phyloP scores from a whole-genome alignment of 768 basidiomycete species.

The Hebeloma cylindrosporum region DNA sequence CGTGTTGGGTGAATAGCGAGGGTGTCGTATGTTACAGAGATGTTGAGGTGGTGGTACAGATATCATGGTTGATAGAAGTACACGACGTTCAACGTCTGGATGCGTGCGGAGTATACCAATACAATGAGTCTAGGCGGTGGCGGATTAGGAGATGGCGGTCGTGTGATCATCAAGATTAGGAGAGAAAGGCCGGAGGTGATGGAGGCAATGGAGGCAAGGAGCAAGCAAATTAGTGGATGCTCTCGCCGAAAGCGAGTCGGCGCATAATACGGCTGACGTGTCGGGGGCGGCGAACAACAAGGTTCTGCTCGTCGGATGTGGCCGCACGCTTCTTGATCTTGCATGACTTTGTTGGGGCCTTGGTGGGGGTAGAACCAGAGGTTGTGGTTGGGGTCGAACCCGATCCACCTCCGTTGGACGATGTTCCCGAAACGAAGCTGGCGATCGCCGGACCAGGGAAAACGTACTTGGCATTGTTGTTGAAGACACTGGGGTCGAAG shows the following conservation, averaged over 20 bases:
- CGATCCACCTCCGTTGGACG: conserved; percentile 7
- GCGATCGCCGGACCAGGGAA: conserved; percentile 58
- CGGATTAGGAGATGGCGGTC: not conserved
- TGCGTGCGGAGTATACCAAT: conserved; percentile 6
- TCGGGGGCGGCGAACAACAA: conserved; percentile 23
- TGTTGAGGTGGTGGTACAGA: not conserved
- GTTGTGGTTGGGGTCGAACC: conserved; percentile 4
- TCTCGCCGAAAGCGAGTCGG: conserved; percentile 22
- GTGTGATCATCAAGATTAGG: conserved; percentile 1
- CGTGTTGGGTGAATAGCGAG: not conserved
- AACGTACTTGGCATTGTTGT: conserved; percentile 30
- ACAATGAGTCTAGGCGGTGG: conserved; percentile 5
- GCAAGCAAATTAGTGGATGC: conserved; percentile 13
- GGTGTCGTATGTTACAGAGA: conserved; percentile 1
- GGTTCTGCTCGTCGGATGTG: conserved; percentile 4
- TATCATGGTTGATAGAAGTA: conserved; percentile 10
- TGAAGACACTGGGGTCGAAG: conserved; percentile 48
- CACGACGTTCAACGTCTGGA: conserved; percentile 18
- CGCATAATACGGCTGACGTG: conserved; percentile 38
- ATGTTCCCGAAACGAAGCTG: conserved; percentile 30
- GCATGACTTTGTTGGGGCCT: conserved; percentile 15
- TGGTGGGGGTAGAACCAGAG: conserved; percentile 5
- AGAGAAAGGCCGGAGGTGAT: not conserved
- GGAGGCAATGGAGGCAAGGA: not conserved
- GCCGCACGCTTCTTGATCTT: conserved; percentile 21